A percentile compares a stretch with the other conserved stretches of the same genome.
Evolutionary conservation across 139 green algal genomes (phyloP).

Genomic region (Cymbomonas tetramitiformis): DNA sequence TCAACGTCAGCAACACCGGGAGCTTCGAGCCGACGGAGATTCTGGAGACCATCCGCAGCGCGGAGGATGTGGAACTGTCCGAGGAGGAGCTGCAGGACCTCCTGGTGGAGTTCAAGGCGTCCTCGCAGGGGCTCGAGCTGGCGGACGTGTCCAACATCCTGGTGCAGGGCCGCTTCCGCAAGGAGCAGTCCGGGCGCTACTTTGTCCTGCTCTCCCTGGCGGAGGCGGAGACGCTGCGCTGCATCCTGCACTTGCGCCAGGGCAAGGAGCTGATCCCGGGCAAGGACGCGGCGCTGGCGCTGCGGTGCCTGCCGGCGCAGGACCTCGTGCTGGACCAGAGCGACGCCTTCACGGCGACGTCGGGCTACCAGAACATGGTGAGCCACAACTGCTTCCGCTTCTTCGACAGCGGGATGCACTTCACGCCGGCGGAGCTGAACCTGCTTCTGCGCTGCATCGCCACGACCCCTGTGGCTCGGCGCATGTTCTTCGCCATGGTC

Average conservation of each 20-base stretch:
- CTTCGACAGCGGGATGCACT: constrained; percentile 15
- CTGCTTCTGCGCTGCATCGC: constrained; percentile 9
- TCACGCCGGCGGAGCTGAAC: constrained; percentile 12
- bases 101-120: constrained; percentile 12
- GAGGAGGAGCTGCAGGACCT: not conserved
- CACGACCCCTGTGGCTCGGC: not conserved
- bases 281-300: not conserved
- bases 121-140: no score
- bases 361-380: constrained; percentile 1
- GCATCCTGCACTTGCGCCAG: constrained; percentile 8
- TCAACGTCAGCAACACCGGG: constrained; percentile 1
- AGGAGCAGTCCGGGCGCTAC: constrained; percentile 15
- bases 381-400: constrained; percentile 16
- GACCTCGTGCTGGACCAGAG: constrained; percentile 3
- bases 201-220: constrained; percentile 18
- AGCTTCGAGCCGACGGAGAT: constrained; percentile 1
- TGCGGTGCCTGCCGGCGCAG: constrained; percentile 6
- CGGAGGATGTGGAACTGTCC: not conserved
- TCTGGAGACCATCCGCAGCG: not conserved
- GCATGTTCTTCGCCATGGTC: constrained; percentile 9
- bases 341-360: not conserved
- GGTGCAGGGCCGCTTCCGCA: no score
- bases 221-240: constrained; percentile 18
- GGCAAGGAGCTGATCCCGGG: constrained; percentile 1
- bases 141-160: constrained; percentile 7